phyloP scores from a whole-genome alignment of 805 yeast species.

The Hanseniaspora thailandica region DNA sequence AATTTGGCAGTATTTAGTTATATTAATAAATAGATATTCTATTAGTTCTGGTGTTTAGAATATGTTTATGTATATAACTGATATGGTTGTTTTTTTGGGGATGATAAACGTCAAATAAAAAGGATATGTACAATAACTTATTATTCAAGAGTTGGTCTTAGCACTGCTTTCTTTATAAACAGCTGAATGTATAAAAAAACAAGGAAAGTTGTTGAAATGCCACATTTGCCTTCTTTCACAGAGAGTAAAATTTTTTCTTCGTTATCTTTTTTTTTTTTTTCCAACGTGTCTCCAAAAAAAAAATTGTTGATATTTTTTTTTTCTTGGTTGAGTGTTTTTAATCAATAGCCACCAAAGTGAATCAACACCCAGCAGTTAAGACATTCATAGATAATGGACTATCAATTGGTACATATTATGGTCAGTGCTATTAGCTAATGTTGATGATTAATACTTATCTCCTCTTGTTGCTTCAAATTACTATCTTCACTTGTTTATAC shows the following conservation, averaged over 20 bases:
- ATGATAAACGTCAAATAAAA: not conserved
- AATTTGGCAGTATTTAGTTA: no score
- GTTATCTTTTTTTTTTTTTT: not conserved
- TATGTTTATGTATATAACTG: no score
- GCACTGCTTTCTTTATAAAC: not conserved
- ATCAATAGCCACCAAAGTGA: no score
- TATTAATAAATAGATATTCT: no score
- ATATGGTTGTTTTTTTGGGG: no score
- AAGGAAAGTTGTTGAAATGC: not conserved
- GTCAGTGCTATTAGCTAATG: not conserved
- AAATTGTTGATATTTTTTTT: not conserved
- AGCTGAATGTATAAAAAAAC: not conserved
- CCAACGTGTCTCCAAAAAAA: not conserved
- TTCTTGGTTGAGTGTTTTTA: not conserved
- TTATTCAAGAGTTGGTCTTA: not conserved
- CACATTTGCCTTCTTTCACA: no score
- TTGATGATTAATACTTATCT: not conserved
- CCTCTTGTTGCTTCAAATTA: not conserved
- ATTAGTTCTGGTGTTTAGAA: no score
- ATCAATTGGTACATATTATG: no score
- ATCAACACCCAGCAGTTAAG: no score
- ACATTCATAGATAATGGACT: no score
- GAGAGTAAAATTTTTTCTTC: not conserved
- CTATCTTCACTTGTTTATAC: no score
- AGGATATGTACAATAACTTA: not conserved